Evolutionary conservation across 2,329 filamentous ascomycete genomes (phyloP).

Genomic region (Fusarium tanahbumbuense): DNA sequence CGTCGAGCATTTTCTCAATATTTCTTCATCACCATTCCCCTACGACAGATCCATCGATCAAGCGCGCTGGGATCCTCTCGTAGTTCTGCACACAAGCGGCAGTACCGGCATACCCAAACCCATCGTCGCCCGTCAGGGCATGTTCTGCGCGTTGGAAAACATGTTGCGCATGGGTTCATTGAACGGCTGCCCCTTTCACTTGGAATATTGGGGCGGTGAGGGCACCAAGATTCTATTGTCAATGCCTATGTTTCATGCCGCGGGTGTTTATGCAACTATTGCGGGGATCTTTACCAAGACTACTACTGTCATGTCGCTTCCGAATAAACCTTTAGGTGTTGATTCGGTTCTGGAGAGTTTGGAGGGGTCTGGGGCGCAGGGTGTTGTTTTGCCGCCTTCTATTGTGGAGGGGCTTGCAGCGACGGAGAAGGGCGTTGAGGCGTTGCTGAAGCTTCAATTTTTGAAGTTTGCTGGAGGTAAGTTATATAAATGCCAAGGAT

Average conservation of each 20-base stretch:
- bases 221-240: background rate
- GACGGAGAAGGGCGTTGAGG: background rate
- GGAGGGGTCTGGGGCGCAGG: background rate
- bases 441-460: background rate
- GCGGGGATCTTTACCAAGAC: rapidly evolving
- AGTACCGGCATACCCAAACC: conserved; percentile 10
- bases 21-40: background rate
- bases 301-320: background rate
- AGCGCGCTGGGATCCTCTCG: conserved; percentile 5
- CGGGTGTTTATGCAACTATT: background rate
- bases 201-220: background rate
- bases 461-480: background rate
- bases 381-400: background rate
- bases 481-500: rapidly evolving
- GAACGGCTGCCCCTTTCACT: background rate
- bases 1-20: background rate
- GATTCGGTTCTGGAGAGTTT: background rate
- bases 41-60: background rate
- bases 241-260: conserved; percentile 15
- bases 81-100: conserved; percentile 12
- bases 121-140: background rate
- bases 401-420: conserved; percentile 1
- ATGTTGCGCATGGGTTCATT: rapidly evolving
- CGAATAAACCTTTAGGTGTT: background rate
- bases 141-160: background rate